Percentiles rank a stretch among this genome's conserved stretches.
Conservation (phyloP, 2,329 filamentous ascomycete species). For the Stenocarpella maydis region DNA sequence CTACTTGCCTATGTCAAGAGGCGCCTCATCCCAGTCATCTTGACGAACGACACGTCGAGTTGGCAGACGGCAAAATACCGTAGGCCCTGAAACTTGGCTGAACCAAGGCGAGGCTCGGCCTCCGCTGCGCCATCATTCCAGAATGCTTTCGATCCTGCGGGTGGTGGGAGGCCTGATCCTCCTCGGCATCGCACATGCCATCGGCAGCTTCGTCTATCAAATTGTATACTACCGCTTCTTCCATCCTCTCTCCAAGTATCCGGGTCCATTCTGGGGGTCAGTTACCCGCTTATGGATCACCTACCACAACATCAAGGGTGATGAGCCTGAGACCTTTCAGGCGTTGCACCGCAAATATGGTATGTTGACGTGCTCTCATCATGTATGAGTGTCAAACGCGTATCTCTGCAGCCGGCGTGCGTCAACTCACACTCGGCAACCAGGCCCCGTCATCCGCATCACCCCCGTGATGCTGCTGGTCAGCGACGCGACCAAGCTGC, state of each 20-base stretch:
- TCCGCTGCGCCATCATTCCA: background rate
- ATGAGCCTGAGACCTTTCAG: constrained; percentile 52
- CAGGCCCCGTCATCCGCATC: constrained; percentile 61
- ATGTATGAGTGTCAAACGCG: background rate
- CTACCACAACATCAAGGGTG: constrained; percentile 57
- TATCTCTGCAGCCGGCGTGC: background rate
- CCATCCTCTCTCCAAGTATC: constrained; percentile 60
- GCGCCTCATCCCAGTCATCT: background rate
- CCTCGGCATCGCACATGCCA: background rate
- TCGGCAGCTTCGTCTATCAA: constrained; percentile 50
- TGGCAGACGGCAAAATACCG: background rate
- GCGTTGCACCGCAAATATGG: constrained; percentile 55
- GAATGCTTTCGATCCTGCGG: constrained; percentile 12
- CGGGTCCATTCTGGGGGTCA: constrained; percentile 61
- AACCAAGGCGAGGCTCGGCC: background rate
- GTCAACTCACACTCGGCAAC: background rate
- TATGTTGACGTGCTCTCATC: constrained; percentile 37
- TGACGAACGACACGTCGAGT: background rate
- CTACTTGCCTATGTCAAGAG: background rate
- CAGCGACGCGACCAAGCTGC: constrained; percentile 61
- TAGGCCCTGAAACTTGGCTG: background rate
- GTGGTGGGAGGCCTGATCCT: constrained; percentile 15
- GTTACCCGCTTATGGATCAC: constrained; percentile 61
- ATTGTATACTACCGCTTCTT: constrained; percentile 60
- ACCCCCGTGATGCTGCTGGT: constrained; percentile 62